phyloP scores from a whole-genome alignment of 305 asterid species.

The Fraxinus sp. region DNA sequence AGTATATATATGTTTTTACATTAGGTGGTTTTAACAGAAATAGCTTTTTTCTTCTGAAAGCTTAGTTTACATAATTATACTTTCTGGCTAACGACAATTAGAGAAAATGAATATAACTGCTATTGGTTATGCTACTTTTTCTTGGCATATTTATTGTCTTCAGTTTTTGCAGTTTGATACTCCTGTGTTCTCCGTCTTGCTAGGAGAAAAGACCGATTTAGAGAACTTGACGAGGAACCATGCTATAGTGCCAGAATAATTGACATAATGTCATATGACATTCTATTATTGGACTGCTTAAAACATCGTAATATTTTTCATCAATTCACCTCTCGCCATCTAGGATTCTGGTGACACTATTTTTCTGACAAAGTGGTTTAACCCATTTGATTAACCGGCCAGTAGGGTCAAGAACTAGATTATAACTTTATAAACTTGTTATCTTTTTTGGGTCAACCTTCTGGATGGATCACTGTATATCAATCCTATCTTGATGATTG shows the following conservation, averaged over 20 bases:
- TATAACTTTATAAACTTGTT: background rate
- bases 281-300: too few relatives aligned
- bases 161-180: background rate
- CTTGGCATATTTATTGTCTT: background rate
- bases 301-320: too few relatives aligned
- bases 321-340: too few relatives aligned
- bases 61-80: background rate
- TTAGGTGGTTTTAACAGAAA: conserved; percentile 21
- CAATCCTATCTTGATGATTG: background rate
- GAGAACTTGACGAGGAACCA: background rate
- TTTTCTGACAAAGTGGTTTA: too few relatives aligned
- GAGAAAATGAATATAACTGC: background rate
- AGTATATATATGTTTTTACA: background rate
- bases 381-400: background rate
- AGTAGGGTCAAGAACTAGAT: background rate
- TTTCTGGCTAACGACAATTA: background rate
- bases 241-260: too few relatives aligned
- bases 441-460: background rate
- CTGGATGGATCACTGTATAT: too few relatives aligned
- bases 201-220: background rate
- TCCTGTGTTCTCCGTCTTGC: background rate
- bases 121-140: background rate
- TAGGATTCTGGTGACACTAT: too few relatives aligned
- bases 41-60: background rate
- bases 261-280: too few relatives aligned